Base-by-base conservation (phyloP, 208 protist genomes). In the Crithidia brevicula region DNA sequence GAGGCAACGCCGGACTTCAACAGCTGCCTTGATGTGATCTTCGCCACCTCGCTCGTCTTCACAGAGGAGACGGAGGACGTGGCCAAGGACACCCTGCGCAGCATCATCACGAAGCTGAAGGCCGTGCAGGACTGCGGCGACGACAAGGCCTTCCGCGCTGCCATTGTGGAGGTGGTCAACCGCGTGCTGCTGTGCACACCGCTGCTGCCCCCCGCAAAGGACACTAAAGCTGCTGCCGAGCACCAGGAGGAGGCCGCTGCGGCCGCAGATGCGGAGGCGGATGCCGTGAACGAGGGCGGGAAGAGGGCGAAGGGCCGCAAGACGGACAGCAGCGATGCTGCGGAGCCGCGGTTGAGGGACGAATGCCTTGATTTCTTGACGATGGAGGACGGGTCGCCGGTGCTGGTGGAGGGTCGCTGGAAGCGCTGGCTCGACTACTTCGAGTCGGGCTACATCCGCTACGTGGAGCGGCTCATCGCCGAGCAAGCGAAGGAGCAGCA, bases 131-230 rank as follows among this genome's bases (percentile, higher is more conserved):
- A 72, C 38, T 54, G 34, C 62, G 80, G 71, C 11, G 64, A 79
- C 34, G 69, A 82, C 58, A 67, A 36, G 28, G 28, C 56, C 27
- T 82, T 82, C 23, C 76, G 77, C 25, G 63, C 74, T 28, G 75
- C 67, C 18, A 56, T 82, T 3, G 67, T 79, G 2, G 72, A 69
- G 22, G 72, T 68, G 3, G 75, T 85, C 22, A 81, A 85, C 66
- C 54, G 67, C 46, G 65, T 85, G 22, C 72, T 85, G 27, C 61
- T 85, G 16, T 85, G 72, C 68, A 82, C 75, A 7, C 80, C 80
- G 38, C 51, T 85, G 56, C 13, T 23, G 45, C 61, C 67, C 31
- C 77, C 77, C 7, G 53, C 58, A 3, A 46, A 47, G 36, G 57
- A 72, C 53, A 22, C 38, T 27, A 60, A 45, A 46, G 54, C 61